A percentile compares a stretch with the other conserved stretches of the same genome.
Evolutionary conservation across 2,329 filamentous ascomycete species (phyloP).

Genomic region (Colletotrichum cuscutae): DNA sequence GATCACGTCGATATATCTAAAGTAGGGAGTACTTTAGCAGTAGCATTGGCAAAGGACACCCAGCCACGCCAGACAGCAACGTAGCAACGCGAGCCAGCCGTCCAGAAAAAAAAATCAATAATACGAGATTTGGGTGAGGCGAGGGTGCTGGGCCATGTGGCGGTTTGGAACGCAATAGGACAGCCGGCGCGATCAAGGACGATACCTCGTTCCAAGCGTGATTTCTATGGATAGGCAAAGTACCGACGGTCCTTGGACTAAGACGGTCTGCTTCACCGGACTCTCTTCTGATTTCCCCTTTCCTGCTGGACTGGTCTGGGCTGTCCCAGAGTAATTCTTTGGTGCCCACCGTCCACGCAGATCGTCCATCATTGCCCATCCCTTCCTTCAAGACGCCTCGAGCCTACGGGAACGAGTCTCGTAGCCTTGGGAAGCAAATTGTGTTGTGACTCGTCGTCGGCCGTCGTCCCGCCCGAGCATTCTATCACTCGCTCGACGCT

Average conservation of each 20-base stretch:
- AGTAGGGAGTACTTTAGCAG: neutral
- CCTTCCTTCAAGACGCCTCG: neutral
- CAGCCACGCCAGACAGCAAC: neutral
- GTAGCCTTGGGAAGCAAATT: neutral
- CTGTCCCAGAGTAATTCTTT: conserved; percentile 14
- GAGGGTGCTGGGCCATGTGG: conserved; percentile 25
- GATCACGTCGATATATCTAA: neutral
- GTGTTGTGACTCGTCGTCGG: neutral
- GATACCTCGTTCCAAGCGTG: neutral
- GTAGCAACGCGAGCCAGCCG: conserved; percentile 6
- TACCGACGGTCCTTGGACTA: neutral
- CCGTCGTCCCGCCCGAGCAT: neutral
- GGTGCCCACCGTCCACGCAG: conserved; percentile 11
- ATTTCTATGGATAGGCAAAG: neutral
- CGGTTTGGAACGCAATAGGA: conserved; percentile 24
- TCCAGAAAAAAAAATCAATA: conserved; percentile 10
- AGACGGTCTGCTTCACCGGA: neutral
- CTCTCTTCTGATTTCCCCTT: conserved; percentile 8
- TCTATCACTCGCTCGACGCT: neutral
- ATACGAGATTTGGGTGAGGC: conserved; percentile 27
- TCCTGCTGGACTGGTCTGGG: neutral
- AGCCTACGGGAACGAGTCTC: no score
- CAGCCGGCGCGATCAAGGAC: neutral
- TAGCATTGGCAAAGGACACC: neutral
- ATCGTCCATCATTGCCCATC: conserved; percentile 14